Conservation (phyloP, 148 eudicot species). For the Fallopia convolvulus region DNA sequence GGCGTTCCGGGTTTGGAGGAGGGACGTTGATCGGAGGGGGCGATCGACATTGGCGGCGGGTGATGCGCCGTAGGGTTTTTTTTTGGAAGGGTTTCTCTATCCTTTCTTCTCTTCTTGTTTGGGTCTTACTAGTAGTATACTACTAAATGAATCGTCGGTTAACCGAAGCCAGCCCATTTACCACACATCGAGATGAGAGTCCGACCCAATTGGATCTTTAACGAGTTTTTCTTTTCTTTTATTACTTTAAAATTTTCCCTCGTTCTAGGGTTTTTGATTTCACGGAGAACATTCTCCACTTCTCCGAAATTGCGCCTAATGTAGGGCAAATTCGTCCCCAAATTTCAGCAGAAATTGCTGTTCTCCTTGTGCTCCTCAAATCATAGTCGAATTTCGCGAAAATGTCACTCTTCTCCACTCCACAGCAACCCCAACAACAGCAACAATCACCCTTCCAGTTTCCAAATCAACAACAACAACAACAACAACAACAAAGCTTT, state of each 20-base stretch:
- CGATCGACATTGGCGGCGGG: too few species aligned
- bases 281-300: neutral
- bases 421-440: constrained; percentile 53
- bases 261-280: constrained; percentile 10
- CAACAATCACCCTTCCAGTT: constrained; percentile 20
- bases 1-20: too few species aligned
- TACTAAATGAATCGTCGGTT: too few species aligned
- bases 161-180: too few species aligned
- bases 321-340: constrained; percentile 7
- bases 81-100: too few species aligned
- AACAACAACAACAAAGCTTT: constrained; percentile 21
- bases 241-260: neutral
- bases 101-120: too few species aligned
- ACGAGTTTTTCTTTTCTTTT: too few species aligned
- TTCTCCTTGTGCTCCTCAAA: neutral
- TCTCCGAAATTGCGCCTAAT: neutral
- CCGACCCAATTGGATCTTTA: too few species aligned
- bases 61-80: too few species aligned
- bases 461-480: constrained; percentile 17
- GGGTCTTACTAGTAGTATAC: too few species aligned
- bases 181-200: too few species aligned
- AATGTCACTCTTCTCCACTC: constrained; percentile 63
- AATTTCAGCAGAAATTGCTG: neutral
- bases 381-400: neutral
- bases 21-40: too few species aligned